Conservation (phyloP, 257 asterid genomes). For the Marsdenia floribunda region DNA sequence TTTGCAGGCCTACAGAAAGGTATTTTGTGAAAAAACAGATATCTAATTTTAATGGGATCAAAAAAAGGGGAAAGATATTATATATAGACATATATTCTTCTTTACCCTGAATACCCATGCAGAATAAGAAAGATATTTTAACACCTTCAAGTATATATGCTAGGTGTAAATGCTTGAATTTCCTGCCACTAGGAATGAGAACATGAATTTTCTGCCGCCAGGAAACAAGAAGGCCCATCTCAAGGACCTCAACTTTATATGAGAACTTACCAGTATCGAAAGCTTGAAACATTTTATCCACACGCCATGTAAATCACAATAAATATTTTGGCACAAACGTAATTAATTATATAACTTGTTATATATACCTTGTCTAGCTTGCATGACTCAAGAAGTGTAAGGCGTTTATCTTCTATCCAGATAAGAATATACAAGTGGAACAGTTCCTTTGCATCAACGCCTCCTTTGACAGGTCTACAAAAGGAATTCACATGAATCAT, state of each 20-base stretch:
- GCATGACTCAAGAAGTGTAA: slow-evolving; percentile 45
- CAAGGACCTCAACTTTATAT: background rate
- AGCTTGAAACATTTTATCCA: background rate
- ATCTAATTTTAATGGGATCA: background rate
- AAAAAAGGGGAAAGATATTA: background rate
- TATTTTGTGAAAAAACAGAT: background rate
- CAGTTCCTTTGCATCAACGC: slow-evolving; percentile 49
- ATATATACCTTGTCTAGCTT: slow-evolving; percentile 29
- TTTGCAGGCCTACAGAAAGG: background rate
- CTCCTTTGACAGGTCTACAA: slow-evolving; percentile 47
- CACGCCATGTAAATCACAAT: background rate
- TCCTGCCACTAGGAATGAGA: background rate
- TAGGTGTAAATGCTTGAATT: background rate
- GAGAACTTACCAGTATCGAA: background rate
- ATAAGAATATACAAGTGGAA: slow-evolving; percentile 48
- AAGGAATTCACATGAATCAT: slow-evolving; percentile 8
- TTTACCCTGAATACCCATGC: background rate
- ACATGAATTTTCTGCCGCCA: background rate
- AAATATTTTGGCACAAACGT: background rate
- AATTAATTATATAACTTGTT: background rate
- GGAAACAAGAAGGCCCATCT: background rate
- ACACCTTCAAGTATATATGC: background rate
- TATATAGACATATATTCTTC: background rate
- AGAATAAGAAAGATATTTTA: background rate
- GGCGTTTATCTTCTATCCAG: slow-evolving; percentile 52